phyloP scores from a whole-genome alignment of 2,329 filamentous ascomycete species.

The Calonectria ilicicola region DNA sequence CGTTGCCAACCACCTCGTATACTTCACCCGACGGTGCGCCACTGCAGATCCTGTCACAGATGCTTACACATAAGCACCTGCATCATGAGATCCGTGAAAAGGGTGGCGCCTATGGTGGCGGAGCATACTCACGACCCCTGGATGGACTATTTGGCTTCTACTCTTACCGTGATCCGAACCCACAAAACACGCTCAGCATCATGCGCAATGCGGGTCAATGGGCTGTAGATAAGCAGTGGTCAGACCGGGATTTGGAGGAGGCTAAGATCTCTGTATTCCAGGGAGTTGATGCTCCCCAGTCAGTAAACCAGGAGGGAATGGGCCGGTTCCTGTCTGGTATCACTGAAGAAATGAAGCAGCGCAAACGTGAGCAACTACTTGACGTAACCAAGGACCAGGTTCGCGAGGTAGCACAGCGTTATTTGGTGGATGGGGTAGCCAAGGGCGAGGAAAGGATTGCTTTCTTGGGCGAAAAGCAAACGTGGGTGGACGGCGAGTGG shows the following conservation, averaged over 20 bases:
- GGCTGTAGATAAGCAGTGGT: constrained; percentile 86
- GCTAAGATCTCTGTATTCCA: constrained; percentile 97
- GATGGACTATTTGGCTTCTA: constrained; percentile 94
- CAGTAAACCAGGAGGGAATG: constrained; percentile 91
- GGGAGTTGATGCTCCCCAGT: constrained; percentile 86
- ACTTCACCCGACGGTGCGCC: constrained; percentile 79
- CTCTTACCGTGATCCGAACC: constrained; percentile 96
- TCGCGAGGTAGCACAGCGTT: constrained; percentile 82
- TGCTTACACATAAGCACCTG: constrained; percentile 95
- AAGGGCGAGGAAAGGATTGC: constrained; percentile 72
- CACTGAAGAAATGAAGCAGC: constrained; percentile 89
- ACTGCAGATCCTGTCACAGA: constrained; percentile 88
- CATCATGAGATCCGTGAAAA: constrained; percentile 99
- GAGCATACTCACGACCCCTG: constrained; percentile 83
- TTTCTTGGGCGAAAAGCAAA: constrained; percentile 86
- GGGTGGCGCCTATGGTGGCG: constrained; percentile 94
- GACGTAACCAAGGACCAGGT: constrained; percentile 88
- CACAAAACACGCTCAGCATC: constrained; percentile 85
- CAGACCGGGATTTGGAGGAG: constrained; percentile 88
- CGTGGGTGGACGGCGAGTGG: constrained; percentile 83
- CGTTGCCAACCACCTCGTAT: constrained; percentile 87
- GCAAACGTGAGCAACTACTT: constrained; percentile 83
- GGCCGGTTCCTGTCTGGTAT: constrained; percentile 86
- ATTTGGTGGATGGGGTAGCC: constrained; percentile 76
- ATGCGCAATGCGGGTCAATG: constrained; percentile 87